Conservation (phyloP, 257 asterid genomes). For the Schizonepeta tenuifolia region DNA sequence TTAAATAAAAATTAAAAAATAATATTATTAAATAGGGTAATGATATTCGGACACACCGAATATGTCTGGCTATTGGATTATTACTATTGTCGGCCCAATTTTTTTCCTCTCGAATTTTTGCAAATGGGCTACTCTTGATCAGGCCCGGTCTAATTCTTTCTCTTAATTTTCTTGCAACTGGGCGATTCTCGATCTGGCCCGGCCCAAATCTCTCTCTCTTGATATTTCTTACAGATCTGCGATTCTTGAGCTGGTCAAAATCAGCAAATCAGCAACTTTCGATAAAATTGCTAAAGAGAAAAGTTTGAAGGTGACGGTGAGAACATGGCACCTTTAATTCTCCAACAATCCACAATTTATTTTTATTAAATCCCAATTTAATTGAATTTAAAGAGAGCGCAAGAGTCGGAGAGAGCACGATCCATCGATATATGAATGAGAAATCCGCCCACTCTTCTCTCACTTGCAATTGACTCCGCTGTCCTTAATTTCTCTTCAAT, state of each 20-base stretch:
- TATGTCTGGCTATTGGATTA: too few relatives aligned
- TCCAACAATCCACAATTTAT: not conserved
- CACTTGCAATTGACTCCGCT: slow-evolving; percentile 81
- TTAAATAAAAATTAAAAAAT: too few relatives aligned
- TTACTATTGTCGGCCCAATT: too few relatives aligned
- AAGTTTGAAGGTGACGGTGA: slow-evolving; percentile 35
- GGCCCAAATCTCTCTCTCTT: not conserved
- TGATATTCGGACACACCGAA: too few relatives aligned
- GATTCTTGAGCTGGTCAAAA: slow-evolving; percentile 28
- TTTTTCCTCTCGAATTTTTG: too few relatives aligned
- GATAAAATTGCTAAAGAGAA: slow-evolving; percentile 19
- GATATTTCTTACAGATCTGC: slow-evolving; percentile 13
- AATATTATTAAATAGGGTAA: too few relatives aligned
- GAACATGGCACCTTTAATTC: slow-evolving; percentile 30
- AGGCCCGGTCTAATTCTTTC: not conserved
- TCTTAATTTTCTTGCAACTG: not conserved
- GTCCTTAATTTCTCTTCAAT: slow-evolving; percentile 53
- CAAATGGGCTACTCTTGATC: too few relatives aligned
- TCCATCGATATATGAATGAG: slow-evolving; percentile 59
- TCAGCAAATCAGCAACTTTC: slow-evolving; percentile 3
- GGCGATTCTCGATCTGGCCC: not conserved
- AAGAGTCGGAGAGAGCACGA: slow-evolving; percentile 49
- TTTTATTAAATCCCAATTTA: slow-evolving; percentile 13
- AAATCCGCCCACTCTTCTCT: slow-evolving; percentile 79
- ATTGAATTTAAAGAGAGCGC: slow-evolving; percentile 28